Percentiles rank a stretch among this genome's conserved stretches.
phyloP scores from a whole-genome alignment of 2,329 filamentous ascomycete genomes.

The Fusarium fracticaudum region DNA sequence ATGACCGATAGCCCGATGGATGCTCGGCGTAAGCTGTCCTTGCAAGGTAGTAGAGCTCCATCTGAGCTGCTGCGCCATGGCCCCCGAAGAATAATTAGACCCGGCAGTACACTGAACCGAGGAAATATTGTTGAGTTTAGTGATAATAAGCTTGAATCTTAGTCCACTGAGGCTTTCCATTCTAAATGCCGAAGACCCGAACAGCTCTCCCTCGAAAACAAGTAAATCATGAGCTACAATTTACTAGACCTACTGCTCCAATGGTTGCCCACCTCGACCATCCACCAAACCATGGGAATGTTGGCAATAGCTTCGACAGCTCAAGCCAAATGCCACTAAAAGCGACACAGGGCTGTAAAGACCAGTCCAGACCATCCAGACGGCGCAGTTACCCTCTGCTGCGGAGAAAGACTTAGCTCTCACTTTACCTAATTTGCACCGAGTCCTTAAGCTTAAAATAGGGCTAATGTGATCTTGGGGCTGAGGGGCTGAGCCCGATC shows the following conservation, averaged over 20 bases:
- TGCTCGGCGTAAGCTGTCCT: background rate
- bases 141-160: background rate
- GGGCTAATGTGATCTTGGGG: slow-evolving; percentile 18
- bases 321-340: background rate
- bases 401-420: background rate
- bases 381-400: background rate
- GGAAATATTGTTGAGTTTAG: background rate
- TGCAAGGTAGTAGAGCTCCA: background rate
- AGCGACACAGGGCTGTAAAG: background rate
- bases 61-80: background rate
- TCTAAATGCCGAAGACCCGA: background rate
- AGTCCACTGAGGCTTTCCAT: background rate
- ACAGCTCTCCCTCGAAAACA: background rate
- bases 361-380: background rate
- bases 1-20: background rate
- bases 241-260: background rate
- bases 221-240: background rate
- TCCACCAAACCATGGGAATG: background rate
- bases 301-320: background rate
- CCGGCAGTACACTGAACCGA: background rate
- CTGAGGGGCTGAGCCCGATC: slow-evolving; percentile 20
- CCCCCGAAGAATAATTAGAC: background rate
- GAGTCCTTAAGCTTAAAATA: slow-evolving; percentile 32
- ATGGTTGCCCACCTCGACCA: background rate
- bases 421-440: background rate